Evolutionary conservation across 306 rosid genomes (phyloP).

Genomic region (Corylus avellana): DNA sequence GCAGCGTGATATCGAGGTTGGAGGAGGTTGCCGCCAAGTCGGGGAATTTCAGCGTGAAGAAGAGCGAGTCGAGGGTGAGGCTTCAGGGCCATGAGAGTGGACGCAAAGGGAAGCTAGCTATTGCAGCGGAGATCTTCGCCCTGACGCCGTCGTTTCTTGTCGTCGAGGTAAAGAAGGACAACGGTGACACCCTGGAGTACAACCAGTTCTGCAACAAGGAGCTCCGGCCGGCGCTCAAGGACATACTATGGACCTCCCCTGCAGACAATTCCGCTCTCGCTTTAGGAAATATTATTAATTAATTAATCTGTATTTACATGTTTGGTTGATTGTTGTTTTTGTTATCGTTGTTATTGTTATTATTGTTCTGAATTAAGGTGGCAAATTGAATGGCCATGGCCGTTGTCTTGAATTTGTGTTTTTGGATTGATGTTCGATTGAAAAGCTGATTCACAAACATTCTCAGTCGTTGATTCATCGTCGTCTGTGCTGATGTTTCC

Average conservation of each 20-base stretch:
- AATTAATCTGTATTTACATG: not conserved
- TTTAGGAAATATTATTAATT: not conserved
- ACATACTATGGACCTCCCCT: constrained; percentile 70
- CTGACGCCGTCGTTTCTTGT: constrained; percentile 77
- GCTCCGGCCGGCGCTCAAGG: constrained; percentile 92
- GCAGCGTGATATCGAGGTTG: constrained; percentile 82
- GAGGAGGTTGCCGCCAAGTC: constrained; percentile 83
- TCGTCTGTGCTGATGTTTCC: not conserved
- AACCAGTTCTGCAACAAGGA: constrained; percentile 87
- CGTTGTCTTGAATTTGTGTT: not conserved
- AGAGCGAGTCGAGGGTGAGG: constrained; percentile 71
- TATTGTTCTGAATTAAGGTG: constrained; percentile 15
- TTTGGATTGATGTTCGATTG: not conserved
- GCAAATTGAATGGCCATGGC: not conserved
- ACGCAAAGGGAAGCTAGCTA: constrained; percentile 71
- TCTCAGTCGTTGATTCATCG: not conserved
- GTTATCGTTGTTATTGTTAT: not conserved
- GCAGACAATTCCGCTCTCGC: constrained; percentile 45
- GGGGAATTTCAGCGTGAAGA: constrained; percentile 64
- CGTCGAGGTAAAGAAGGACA: constrained; percentile 90
- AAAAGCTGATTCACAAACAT: not conserved
- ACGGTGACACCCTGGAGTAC: constrained; percentile 84
- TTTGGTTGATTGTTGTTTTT: not conserved
- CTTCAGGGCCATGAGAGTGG: constrained; percentile 70
- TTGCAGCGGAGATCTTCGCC: constrained; percentile 82